Conservation (phyloP, 495 filamentous ascomycete genomes). For the Daldinia bambusicola region DNA sequence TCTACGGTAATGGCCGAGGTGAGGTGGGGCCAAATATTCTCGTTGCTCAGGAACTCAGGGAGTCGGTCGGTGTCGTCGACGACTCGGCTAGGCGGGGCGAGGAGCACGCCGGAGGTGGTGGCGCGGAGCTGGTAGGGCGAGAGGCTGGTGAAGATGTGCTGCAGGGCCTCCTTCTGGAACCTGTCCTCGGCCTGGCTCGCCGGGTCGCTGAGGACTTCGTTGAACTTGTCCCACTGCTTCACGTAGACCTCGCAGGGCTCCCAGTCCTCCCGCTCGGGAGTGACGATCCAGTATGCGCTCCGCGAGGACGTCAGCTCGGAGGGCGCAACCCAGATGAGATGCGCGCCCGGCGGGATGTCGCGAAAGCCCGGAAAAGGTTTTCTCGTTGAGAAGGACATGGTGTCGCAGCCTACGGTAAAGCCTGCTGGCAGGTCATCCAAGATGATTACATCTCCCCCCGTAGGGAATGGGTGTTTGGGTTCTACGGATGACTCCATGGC, state of each 20-base stretch:
- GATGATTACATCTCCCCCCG: slow-evolving; percentile 57
- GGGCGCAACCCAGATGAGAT: slow-evolving; percentile 68
- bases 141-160: slow-evolving; percentile 51
- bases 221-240: slow-evolving; percentile 69
- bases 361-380: slow-evolving; percentile 65
- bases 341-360: slow-evolving; percentile 66
- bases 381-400: slow-evolving; percentile 51
- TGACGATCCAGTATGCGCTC: slow-evolving; percentile 69
- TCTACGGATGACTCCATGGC: slow-evolving; percentile 30
- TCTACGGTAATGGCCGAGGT: slow-evolving; percentile 60
- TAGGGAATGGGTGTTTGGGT: slow-evolving; percentile 24
- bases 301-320: slow-evolving; percentile 58
- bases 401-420: slow-evolving; percentile 60
- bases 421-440: slow-evolving; percentile 53
- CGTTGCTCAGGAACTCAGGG: slow-evolving; percentile 27
- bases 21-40: slow-evolving; percentile 55
- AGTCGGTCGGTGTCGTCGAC: slow-evolving; percentile 15
- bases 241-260: slow-evolving; percentile 56
- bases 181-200: slow-evolving; percentile 51
- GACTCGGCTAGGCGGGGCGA: slow-evolving; percentile 17
- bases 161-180: slow-evolving; percentile 49
- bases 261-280: slow-evolving; percentile 39
- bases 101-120: slow-evolving; percentile 24
- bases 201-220: slow-evolving; percentile 58
- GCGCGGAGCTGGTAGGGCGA: slow-evolving; percentile 50